Percentiles rank a stretch among this genome's conserved stretches.
These are phyloP conservation scores for Sphagnum tenellum DNA, from an alignment of 225 moss, liverwort and hornwort genomes.

Conservation along the genomic window DNA sequence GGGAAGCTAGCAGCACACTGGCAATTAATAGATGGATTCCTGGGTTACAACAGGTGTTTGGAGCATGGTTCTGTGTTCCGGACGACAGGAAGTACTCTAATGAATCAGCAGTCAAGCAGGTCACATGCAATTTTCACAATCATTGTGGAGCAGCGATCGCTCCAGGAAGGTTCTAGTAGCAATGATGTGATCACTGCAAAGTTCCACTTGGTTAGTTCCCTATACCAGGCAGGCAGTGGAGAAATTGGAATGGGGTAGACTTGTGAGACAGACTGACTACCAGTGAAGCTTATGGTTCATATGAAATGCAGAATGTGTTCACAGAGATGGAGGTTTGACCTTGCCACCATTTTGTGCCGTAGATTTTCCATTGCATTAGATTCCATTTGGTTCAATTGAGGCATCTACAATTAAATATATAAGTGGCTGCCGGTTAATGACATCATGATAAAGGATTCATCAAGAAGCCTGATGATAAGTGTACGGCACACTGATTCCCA, in stretches of 20 bases:
- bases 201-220: constrained; percentile 69
- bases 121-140: constrained; percentile 97
- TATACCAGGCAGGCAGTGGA: no score
- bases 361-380: no score
- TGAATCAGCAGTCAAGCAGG: constrained; percentile 95
- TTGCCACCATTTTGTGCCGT: no score
- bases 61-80: constrained; percentile 81
- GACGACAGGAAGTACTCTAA: constrained; percentile 89
- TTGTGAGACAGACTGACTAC: no score
- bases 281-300: no score
- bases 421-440: no score
- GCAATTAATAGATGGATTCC: neutral
- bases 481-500: neutral
- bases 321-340: no score
- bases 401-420: no score
- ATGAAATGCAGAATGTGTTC: no score
- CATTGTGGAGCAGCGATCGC: constrained; percentile 81
- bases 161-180: constrained; percentile 41
- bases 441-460: no score
- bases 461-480: neutral
- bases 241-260: no score
- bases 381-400: no score
- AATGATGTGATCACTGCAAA: constrained; percentile 88
- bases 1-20: neutral
- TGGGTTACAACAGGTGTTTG: constrained; percentile 36